phyloP scores from a whole-genome alignment of 257 asterid genomes.

The Scutellaria barbata region DNA sequence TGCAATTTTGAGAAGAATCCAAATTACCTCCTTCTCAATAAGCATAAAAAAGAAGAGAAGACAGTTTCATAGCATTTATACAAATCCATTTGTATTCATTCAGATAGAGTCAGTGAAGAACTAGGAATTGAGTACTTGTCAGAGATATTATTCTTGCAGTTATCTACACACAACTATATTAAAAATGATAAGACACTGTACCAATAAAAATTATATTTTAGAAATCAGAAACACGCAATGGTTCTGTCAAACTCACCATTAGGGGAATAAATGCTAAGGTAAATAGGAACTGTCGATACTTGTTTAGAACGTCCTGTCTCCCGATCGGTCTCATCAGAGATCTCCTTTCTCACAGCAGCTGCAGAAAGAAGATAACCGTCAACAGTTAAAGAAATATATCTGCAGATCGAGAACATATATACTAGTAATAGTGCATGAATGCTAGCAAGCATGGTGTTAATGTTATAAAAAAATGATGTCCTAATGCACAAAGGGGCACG shows the following conservation, averaged over 20 bases:
- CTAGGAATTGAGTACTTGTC: constrained; percentile 3
- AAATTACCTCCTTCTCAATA: constrained; percentile 32
- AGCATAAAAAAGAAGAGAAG: constrained; percentile 19
- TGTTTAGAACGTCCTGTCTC: constrained; percentile 73
- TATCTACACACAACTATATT: background rate
- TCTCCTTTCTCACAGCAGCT: constrained; percentile 78
- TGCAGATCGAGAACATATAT: constrained; percentile 6
- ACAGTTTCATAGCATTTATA: constrained; percentile 6
- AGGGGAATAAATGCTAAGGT: constrained; percentile 76
- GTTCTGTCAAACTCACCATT: constrained; percentile 48
- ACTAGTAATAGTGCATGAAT: constrained; percentile 1
- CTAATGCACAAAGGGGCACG: background rate
- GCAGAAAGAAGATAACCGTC: constrained; percentile 28
- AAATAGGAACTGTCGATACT: constrained; percentile 72
- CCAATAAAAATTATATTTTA: background rate
- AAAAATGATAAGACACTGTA: constrained; percentile 11
- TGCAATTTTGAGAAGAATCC: constrained; percentile 40
- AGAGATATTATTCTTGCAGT: background rate
- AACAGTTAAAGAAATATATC: constrained; percentile 3
- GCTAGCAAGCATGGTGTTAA: background rate
- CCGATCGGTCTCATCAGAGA: constrained; percentile 77
- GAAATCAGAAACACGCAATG: constrained; percentile 22
- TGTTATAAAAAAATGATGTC: constrained; percentile 12
- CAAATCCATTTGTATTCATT: constrained; percentile 17
- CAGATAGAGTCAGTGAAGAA: constrained; percentile 19